phyloP scores from a whole-genome alignment of 495 filamentous ascomycete species.

The Copromyces sp. region DNA sequence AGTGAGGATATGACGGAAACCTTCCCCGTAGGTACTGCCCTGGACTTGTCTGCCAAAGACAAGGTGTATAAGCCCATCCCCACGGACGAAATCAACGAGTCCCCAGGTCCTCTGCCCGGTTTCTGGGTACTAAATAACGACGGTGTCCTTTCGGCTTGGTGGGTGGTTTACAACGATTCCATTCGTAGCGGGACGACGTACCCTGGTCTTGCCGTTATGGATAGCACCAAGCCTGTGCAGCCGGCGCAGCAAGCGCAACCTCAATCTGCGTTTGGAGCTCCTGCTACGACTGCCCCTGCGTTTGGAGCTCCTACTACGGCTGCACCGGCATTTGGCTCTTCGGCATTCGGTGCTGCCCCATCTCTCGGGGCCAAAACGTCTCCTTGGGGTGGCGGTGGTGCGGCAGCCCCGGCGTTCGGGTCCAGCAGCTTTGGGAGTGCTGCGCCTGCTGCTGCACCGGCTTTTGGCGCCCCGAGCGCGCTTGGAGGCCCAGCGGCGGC shows the following conservation, averaged over 20 bases:
- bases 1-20: slow-evolving; percentile 54
- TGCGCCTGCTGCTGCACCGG: slow-evolving; percentile 18
- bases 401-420: slow-evolving; percentile 27
- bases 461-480: slow-evolving; percentile 39
- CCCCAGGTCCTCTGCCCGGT: slow-evolving; percentile 74
- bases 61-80: slow-evolving; percentile 69
- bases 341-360: slow-evolving; percentile 32
- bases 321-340: slow-evolving; percentile 23
- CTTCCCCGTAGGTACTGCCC: slow-evolving; percentile 64
- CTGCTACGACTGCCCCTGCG: slow-evolving; percentile 12
- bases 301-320: slow-evolving; percentile 15
- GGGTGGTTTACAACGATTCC: slow-evolving; percentile 81
- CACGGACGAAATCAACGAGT: slow-evolving; percentile 59
- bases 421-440: slow-evolving; percentile 23
- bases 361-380: slow-evolving; percentile 29
- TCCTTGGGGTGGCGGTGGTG: slow-evolving; percentile 31
- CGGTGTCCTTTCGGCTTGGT: slow-evolving; percentile 78
- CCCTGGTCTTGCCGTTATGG: slow-evolving; percentile 48
- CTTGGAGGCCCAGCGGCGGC: slow-evolving; percentile 27
- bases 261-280: slow-evolving; percentile 24
- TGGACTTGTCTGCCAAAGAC: slow-evolving; percentile 76
- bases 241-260: slow-evolving; percentile 14
- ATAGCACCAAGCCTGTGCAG: slow-evolving; percentile 17
- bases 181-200: slow-evolving; percentile 64
- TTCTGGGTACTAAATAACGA: slow-evolving; percentile 83